Evolutionary conservation across 352 stramenopile genomes (phyloP).

Genomic region (Globisporangium spiculum): DNA sequence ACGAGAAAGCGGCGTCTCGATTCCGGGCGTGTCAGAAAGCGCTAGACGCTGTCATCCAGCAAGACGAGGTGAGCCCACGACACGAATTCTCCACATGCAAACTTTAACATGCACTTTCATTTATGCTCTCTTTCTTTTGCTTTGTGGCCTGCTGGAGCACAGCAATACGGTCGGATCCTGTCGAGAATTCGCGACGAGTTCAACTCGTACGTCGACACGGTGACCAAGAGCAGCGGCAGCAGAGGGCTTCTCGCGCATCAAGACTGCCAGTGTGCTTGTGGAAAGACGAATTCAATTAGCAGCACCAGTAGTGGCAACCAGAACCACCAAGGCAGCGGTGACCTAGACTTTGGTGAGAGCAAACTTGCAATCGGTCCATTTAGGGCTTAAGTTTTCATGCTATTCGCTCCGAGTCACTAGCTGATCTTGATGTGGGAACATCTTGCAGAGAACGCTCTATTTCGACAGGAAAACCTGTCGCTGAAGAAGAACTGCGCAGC

Average conservation of each 20-base stretch:
- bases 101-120: not conserved
- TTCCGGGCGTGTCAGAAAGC: conserved; percentile 48
- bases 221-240: conserved; percentile 13
- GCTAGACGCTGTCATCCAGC: conserved; percentile 49
- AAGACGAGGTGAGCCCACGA: conserved; percentile 49
- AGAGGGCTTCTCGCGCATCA: not conserved
- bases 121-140: not conserved
- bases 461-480: conserved; percentile 53
- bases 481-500: conserved; percentile 47
- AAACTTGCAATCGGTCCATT: not conserved
- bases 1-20: conserved; percentile 47
- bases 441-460: conserved; percentile 34
- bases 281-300: not conserved
- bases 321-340: conserved; percentile 19
- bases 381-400: not conserved
- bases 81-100: not conserved
- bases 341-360: conserved; percentile 24
- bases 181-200: conserved; percentile 64
- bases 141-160: not conserved
- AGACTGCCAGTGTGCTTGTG: not conserved
- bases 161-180: conserved; percentile 56
- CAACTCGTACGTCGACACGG: conserved; percentile 40
- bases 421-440: not conserved
- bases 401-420: not conserved
- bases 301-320: not conserved